Evolutionary conservation across 1,284 basidiomycete species (phyloP).

Genomic region (Hortiboletus rubellus): DNA sequence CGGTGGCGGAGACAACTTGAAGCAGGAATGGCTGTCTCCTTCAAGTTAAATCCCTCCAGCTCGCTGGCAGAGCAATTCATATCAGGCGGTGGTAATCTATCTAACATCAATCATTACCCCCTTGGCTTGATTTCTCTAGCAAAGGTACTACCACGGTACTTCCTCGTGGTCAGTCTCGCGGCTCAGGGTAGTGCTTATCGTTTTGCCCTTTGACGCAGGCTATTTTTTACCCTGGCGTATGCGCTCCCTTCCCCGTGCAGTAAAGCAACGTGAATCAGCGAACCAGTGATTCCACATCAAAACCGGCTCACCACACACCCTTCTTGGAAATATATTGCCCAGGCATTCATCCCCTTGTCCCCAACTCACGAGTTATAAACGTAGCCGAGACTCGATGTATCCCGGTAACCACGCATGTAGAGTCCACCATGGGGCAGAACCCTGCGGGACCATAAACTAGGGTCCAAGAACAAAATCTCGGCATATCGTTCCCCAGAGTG

Average conservation of each 20-base stretch:
- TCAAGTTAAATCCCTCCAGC: neutral
- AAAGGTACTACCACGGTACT: neutral
- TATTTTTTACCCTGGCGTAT: neutral
- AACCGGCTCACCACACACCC: neutral
- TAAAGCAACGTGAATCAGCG: neutral
- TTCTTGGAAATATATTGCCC: neutral
- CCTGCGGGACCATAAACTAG: no score
- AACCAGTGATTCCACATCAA: neutral
- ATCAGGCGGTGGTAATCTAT: conserved; percentile 2
- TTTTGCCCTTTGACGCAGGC: neutral
- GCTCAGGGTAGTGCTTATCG: conserved; percentile 4
- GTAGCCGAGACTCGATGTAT: neutral
- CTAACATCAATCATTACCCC: neutral
- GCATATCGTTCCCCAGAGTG: conserved; percentile 1
- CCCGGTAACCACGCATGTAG: neutral
- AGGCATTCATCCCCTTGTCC: neutral
- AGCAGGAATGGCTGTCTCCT: neutral
- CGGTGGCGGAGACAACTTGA: no score
- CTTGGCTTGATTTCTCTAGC: no score
- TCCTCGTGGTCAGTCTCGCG: neutral
- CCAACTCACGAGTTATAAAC: no score
- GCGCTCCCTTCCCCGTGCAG: neutral
- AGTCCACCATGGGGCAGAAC: no score
- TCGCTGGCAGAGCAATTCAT: neutral
- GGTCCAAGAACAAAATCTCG: no score